These are phyloP conservation scores for Hypoxylon lenormandii DNA, from an alignment of 495 filamentous ascomycete species.

Conservation along the genomic window DNA sequence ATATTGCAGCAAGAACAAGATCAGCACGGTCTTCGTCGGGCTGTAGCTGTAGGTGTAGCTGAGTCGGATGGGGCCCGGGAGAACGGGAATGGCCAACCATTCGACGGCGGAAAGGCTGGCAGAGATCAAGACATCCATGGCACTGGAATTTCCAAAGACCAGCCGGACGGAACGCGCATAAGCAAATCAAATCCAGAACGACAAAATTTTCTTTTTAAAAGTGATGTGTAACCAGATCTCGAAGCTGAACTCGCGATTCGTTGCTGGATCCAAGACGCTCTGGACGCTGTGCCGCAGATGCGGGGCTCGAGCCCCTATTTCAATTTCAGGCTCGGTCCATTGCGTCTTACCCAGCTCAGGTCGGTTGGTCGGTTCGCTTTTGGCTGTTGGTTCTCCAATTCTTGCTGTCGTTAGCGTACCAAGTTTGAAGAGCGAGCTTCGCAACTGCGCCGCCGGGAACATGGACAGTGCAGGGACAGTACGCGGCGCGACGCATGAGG, in stretches of 20 bases:
- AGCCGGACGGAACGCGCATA: not conserved
- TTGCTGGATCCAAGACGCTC: not conserved
- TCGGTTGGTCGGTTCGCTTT: not conserved
- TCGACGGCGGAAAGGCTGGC: constrained; percentile 2
- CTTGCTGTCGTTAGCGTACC: not conserved
- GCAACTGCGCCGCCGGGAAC: not conserved
- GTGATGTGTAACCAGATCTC: not conserved
- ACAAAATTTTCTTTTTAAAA: not conserved
- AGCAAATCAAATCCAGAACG: not conserved
- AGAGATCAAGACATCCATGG: constrained; percentile 5
- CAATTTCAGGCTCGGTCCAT: not conserved
- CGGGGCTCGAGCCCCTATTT: constrained; percentile 14
- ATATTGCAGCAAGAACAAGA: constrained; percentile 31
- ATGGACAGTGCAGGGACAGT: not conserved
- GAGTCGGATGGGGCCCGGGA: not conserved
- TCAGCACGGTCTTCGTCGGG: not conserved
- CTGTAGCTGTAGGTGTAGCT: not conserved
- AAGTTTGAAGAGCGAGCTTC: not conserved
- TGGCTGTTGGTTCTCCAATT: not conserved
- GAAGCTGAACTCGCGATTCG: not conserved
- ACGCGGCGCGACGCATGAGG: not conserved
- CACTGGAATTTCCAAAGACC: not conserved
- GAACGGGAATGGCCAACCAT: constrained; percentile 7
- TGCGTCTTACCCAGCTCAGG: too few species aligned
- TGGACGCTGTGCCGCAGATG: not conserved